phyloP scores from a whole-genome alignment of 2,329 filamentous ascomycete genomes.

The Pseudogymnoascus sp. region DNA sequence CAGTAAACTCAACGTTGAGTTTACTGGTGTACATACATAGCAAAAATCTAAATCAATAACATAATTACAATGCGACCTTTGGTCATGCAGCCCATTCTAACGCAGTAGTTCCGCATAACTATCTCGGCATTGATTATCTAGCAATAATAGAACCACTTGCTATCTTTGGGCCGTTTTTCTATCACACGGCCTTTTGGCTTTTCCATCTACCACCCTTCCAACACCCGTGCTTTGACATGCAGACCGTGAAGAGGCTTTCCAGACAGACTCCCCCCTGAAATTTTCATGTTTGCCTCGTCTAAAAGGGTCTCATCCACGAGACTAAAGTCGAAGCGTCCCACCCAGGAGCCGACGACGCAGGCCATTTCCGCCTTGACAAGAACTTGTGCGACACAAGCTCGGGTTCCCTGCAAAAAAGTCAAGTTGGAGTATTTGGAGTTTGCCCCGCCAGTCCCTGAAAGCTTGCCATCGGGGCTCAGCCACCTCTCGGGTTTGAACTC shows the following conservation, averaged over 20 bases:
- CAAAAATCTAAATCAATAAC: not conserved
- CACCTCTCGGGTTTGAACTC: constrained; percentile 75
- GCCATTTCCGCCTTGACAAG: constrained; percentile 84
- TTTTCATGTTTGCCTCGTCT: constrained; percentile 57
- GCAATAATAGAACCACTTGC: too few relatives aligned
- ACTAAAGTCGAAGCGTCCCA: constrained; percentile 64
- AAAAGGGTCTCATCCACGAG: constrained; percentile 32
- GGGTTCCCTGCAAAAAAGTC: constrained; percentile 79
- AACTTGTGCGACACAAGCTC: constrained; percentile 73
- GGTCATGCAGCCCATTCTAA: too few relatives aligned
- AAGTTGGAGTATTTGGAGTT: constrained; percentile 67
- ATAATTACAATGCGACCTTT: too few relatives aligned
- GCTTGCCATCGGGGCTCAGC: constrained; percentile 40
- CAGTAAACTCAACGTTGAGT: not conserved
- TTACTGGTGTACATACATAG: not conserved
- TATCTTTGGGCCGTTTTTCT: too few relatives aligned
- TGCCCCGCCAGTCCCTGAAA: constrained; percentile 59
- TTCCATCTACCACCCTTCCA: constrained; percentile 47
- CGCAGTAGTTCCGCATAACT: too few relatives aligned
- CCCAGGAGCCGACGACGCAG: constrained; percentile 67
- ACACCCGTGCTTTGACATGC: constrained; percentile 55
- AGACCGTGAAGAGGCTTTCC: constrained; percentile 65
- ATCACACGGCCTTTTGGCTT: too few relatives aligned
- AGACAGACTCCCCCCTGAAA: constrained; percentile 65
- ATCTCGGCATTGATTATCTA: too few relatives aligned